These are phyloP conservation scores for Umbilicus rupestris DNA, from an alignment of 164 flowering plant species.

Conservation along the genomic window DNA sequence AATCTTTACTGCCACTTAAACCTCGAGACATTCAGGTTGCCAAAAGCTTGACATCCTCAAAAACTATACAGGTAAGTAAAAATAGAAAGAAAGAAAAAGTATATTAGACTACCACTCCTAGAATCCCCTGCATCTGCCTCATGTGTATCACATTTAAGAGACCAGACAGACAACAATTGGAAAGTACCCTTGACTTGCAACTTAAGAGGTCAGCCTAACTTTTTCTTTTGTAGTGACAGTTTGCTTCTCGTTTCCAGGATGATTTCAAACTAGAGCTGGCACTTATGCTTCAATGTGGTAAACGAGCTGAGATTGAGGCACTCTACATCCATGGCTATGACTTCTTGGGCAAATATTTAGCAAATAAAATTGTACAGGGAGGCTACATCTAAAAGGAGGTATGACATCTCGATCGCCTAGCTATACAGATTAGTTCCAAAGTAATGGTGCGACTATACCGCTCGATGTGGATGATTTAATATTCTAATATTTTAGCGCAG, in stretches of 20 bases:
- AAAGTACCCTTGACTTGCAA: neutral
- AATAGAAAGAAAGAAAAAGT: neutral
- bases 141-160: neutral
- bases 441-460: neutral
- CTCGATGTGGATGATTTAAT: neutral
- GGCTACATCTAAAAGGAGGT: slow-evolving; percentile 38
- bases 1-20: slow-evolving; percentile 57
- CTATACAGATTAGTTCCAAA: neutral
- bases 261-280: slow-evolving; percentile 57
- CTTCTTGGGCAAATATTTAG: slow-evolving; percentile 61
- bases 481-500: neutral
- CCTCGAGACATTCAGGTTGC: slow-evolving; percentile 79
- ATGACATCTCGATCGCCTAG: neutral
- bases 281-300: slow-evolving; percentile 54
- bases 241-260: slow-evolving; percentile 34
- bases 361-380: slow-evolving; percentile 63
- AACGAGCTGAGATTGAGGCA: slow-evolving; percentile 84
- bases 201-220: neutral
- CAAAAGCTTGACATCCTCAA: slow-evolving; percentile 67
- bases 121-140: neutral
- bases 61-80: slow-evolving; percentile 51
- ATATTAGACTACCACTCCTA: neutral
- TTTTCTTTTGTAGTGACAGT: neutral
- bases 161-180: neutral
- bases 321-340: slow-evolving; percentile 72